Base-by-base conservation (phyloP, 2,329 filamentous ascomycete species). In the Epichloe elymi region DNA sequence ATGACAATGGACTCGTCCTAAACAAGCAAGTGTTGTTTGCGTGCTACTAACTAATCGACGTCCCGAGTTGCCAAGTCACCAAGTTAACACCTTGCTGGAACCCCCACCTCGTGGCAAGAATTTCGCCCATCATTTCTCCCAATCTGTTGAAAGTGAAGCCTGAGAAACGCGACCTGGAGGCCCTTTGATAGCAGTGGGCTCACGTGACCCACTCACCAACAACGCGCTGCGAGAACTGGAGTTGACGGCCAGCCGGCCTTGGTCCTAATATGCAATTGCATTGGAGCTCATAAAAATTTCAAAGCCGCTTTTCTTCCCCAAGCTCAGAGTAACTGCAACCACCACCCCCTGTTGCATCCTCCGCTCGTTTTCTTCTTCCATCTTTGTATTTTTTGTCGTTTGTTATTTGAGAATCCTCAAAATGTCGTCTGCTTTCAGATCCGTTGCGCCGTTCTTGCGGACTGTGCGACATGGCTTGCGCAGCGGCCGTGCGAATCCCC, bases 341-440 rank as follows among this genome's bases (percentile, higher is more conserved):
- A 50, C 48, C 56, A 45, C 52, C 55, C 55, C 51, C 48, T 48
- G 51, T 53, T 23, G 47, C 38, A 35, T 23, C 51, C 54, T 54
- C 56, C 44, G 33, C 54, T 57, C 52, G 43, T 46, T 60, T 52
- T 59, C 53, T 55, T 61, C 55, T 58, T 59, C 50, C 48, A 58
- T 60, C 56, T 50, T 59, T 52, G 53, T 59, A 58, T 58, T 58
- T 7, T 53, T 7, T 44, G 5, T 26, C 11, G 12, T 44, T 26
- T 15, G 15, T 2, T 19, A 11, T 44, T 44, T 8, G 53, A 39
- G 19, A 19, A 12, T 38, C 36, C 55, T 52, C 74, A 85, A 69
- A 65, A 95, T 94, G 86, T 83, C 88, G 70, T 79, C 79, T 65
- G 82, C 93, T 66, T 79, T 88, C 68, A 83, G 88, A 75, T 81